A percentile compares a stretch with the other conserved stretches of the same genome.
phyloP scores from a whole-genome alignment of 2,329 filamentous ascomycete species.

The Botrytis tulipae region DNA sequence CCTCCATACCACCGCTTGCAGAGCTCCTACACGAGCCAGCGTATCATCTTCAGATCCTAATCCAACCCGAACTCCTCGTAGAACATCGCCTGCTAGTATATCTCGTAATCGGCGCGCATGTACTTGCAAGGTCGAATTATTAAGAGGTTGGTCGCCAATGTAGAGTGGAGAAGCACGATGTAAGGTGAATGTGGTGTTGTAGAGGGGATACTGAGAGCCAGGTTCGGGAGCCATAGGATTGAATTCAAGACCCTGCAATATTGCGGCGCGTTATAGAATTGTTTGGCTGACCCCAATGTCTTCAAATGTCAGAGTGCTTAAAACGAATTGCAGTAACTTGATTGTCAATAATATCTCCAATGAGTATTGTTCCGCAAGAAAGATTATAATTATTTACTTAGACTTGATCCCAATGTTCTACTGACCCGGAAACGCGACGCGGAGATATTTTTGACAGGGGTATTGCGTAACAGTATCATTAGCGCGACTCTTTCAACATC shows the following conservation, averaged over 20 bases:
- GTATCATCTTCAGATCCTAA: conserved; percentile 40
- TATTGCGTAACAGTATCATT: not conserved
- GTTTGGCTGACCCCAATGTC: not conserved
- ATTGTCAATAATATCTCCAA: not conserved
- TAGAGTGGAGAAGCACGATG: conserved; percentile 49
- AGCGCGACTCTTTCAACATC: not conserved
- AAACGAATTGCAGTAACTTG: not conserved
- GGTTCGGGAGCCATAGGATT: conserved; percentile 16
- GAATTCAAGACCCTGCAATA: not conserved
- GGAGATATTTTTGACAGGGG: not conserved
- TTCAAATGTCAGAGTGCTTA: not conserved
- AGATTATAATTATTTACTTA: not conserved
- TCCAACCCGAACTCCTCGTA: conserved; percentile 47
- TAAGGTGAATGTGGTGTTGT: conserved; percentile 45
- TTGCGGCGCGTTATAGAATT: not conserved
- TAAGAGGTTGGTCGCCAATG: conserved; percentile 40
- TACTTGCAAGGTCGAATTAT: conserved; percentile 37
- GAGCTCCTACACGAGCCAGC: conserved; percentile 41
- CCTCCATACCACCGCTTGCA: conserved; percentile 45
- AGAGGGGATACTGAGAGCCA: conserved; percentile 43
- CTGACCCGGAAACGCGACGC: not conserved
- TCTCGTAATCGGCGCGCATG: conserved; percentile 45
- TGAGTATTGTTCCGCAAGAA: not conserved
- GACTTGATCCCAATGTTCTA: not conserved
- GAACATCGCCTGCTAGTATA: conserved; percentile 45